Evolutionary conservation across 768 basidiomycete species (phyloP).

Genomic region (Heimioporus sp.): DNA sequence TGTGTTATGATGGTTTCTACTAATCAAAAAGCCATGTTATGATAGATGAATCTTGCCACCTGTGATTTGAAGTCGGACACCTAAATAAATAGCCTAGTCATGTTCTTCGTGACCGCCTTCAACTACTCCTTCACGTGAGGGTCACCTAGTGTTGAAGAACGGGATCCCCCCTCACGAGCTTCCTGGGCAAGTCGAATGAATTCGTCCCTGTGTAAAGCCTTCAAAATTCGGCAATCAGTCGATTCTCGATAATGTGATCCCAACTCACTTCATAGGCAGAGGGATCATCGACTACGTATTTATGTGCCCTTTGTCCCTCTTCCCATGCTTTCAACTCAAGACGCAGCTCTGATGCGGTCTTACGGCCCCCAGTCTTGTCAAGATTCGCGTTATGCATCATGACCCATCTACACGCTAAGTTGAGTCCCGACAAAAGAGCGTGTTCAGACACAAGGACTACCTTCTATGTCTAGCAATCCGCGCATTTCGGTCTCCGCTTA

Average conservation of each 20-base stretch:
- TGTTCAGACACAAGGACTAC: slow-evolving; percentile 30
- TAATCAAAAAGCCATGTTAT: background rate
- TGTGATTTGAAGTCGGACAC: background rate
- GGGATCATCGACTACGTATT: slow-evolving; percentile 35
- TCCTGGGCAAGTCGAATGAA: slow-evolving; percentile 35
- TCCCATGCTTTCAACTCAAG: slow-evolving; percentile 61
- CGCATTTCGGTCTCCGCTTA: slow-evolving; percentile 48
- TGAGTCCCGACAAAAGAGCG: background rate
- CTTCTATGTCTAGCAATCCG: slow-evolving; percentile 59
- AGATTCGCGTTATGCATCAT: slow-evolving; percentile 70
- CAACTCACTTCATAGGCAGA: slow-evolving; percentile 39
- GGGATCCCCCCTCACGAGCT: slow-evolving; percentile 35
- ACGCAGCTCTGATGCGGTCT: slow-evolving; percentile 45
- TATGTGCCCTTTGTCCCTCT: slow-evolving; percentile 40
- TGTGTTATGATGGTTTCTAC: background rate
- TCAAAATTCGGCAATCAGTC: background rate
- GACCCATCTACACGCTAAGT: slow-evolving; percentile 50
- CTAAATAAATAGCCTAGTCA: slow-evolving; percentile 1
- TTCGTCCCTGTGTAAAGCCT: slow-evolving; percentile 28
- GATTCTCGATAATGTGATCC: background rate
- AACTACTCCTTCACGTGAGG: slow-evolving; percentile 23
- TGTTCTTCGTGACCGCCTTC: slow-evolving; percentile 38
- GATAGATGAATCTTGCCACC: background rate
- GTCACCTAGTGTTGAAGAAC: slow-evolving; percentile 6
- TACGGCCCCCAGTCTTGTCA: slow-evolving; percentile 52